These are phyloP conservation scores for Plantago coronopus DNA, from an alignment of 305 asterid species.

Conservation along the genomic window DNA sequence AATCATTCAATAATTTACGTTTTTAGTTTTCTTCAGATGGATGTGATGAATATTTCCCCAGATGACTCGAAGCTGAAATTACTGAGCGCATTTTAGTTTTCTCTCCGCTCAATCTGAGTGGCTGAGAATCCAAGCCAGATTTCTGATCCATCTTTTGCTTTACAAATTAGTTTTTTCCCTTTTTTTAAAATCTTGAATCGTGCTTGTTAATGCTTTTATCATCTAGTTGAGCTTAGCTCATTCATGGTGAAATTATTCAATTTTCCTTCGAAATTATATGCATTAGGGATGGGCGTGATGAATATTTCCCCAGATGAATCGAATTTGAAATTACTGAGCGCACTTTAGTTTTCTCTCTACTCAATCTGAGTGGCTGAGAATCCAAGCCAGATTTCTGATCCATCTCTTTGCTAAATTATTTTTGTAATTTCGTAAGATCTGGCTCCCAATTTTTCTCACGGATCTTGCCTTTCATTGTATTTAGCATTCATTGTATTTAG, in stretches of 20 bases:
- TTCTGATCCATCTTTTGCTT: conserved; percentile 30
- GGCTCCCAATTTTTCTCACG: too few relatives aligned
- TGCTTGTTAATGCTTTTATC: too few relatives aligned
- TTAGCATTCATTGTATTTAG: too few relatives aligned
- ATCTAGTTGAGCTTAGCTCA: too few relatives aligned
- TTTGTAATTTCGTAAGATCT: too few relatives aligned
- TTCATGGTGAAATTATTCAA: too few relatives aligned
- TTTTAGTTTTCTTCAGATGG: conserved; percentile 21
- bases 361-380: conserved; percentile 23
- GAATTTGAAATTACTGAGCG: conserved; percentile 78
- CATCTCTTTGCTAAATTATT: conserved; percentile 30
- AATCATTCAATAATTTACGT: background rate
- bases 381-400: conserved; percentile 75
- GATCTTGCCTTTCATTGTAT: too few relatives aligned
- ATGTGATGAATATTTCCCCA: conserved; percentile 46
- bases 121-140: conserved; percentile 35
- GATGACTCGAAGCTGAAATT: conserved; percentile 43
- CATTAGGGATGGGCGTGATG: conserved; percentile 62
- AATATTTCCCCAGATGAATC: conserved; percentile 81
- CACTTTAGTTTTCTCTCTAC: conserved; percentile 32
- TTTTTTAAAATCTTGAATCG: too few relatives aligned
- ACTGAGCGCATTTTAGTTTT: conserved; percentile 35
- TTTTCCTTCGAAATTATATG: too few relatives aligned
- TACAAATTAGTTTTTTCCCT: too few relatives aligned
- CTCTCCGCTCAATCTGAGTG: conserved; percentile 5